Evolutionary conservation across 2,329 filamentous ascomycete genomes (phyloP).

Genomic region (Huntiella moniliformis): DNA sequence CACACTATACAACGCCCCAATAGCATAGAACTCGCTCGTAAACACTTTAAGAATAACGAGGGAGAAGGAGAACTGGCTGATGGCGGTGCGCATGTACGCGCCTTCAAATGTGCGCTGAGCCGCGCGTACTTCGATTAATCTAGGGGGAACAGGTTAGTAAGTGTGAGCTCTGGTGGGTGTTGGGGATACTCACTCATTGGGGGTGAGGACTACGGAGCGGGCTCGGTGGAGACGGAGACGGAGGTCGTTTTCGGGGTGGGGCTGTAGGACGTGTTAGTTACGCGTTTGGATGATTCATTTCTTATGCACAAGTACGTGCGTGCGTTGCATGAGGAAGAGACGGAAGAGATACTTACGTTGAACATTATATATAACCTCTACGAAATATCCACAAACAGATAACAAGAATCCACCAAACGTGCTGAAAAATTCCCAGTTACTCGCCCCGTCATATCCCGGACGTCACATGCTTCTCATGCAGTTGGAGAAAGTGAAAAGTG

Average conservation of each 20-base stretch:
- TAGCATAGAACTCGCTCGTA: constrained; percentile 87
- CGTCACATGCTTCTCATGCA: too few relatives aligned
- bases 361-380: too few relatives aligned
- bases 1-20: constrained; percentile 85
- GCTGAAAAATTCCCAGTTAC: too few relatives aligned
- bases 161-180: background rate
- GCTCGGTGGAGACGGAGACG: constrained; percentile 69
- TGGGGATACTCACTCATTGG: constrained; percentile 41
- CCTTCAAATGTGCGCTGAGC: constrained; percentile 94
- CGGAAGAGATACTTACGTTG: too few relatives aligned
- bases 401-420: too few relatives aligned
- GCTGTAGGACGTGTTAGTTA: constrained; percentile 20
- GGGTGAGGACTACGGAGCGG: constrained; percentile 62
- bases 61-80: constrained; percentile 88
- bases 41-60: constrained; percentile 94
- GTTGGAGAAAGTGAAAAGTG: too few relatives aligned
- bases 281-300: too few relatives aligned
- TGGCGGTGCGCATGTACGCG: constrained; percentile 83
- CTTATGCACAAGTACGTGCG: too few relatives aligned
- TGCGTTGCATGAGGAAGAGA: too few relatives aligned
- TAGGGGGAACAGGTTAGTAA: constrained; percentile 15
- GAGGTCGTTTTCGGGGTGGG: constrained; percentile 53
- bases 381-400: too few relatives aligned
- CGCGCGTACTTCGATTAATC: constrained; percentile 81
- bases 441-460: too few relatives aligned